A percentile compares a stretch with the other conserved stretches of the same genome.
Evolutionary conservation across 768 basidiomycete genomes (phyloP).

Genomic region (Suillus decipiens): DNA sequence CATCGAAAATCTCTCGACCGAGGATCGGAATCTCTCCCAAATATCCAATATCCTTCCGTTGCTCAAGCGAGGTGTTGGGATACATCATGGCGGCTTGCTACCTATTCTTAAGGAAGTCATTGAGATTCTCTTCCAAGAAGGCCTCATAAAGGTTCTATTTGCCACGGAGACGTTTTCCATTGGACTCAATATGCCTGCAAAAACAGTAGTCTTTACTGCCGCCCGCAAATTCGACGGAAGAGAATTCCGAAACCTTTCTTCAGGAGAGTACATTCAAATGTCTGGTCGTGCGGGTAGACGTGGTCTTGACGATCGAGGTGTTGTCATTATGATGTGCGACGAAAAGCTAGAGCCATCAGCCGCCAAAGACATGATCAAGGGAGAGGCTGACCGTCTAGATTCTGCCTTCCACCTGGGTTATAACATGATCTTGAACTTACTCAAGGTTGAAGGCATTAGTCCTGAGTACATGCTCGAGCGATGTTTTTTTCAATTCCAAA

Average conservation of each 20-base stretch:
- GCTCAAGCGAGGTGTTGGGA: conserved; percentile 92
- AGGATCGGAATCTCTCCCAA: conserved; percentile 89
- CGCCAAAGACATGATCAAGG: conserved; percentile 97
- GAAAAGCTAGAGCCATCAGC: conserved; percentile 92
- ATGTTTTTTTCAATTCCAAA: conserved; percentile 99
- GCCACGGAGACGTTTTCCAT: conserved; percentile 99
- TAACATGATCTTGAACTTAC: conserved; percentile 98
- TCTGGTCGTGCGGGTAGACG: conserved; percentile 96
- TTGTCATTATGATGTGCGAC: conserved; percentile 99
- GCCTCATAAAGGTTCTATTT: conserved; percentile 95
- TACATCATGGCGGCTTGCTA: conserved; percentile 96
- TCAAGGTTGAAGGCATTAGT: conserved; percentile 98
- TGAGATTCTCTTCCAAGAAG: conserved; percentile 98
- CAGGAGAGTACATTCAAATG: conserved; percentile 99
- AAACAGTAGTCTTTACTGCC: conserved; percentile 97
- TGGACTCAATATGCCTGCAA: conserved; percentile 98
- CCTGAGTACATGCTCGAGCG: conserved; percentile 98
- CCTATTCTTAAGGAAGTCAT: conserved; percentile 99
- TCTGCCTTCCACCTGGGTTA: conserved; percentile 99
- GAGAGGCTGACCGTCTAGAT: conserved; percentile 93
- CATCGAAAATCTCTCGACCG: conserved; percentile 81
- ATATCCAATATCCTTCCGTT: conserved; percentile 92
- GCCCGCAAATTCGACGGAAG: conserved; percentile 96
- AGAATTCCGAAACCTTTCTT: conserved; percentile 90
- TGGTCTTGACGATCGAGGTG: conserved; percentile 96